Base-by-base conservation (phyloP, 2,329 filamentous ascomycete species). In the Arthrobotrys sinensis region DNA sequence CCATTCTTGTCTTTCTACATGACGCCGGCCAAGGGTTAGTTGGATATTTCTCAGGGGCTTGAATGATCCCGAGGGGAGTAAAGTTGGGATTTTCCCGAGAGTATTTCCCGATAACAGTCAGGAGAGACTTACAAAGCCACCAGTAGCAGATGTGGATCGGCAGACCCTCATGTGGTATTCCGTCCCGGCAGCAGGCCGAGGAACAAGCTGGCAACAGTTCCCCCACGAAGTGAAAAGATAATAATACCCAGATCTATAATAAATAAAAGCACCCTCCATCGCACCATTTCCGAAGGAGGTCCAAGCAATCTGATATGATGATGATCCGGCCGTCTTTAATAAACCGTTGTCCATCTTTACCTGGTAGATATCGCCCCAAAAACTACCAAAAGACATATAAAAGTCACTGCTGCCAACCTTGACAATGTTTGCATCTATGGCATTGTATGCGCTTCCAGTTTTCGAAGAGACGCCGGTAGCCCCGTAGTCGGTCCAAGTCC, bases 91-190 rank as follows among this genome's bases (percentile, higher is more conserved):
- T 28, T 28, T 28, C 6, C 19, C 19, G 11, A 10, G 8, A 50
- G 28, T 14, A 50, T 11, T 40, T n/a, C n/a, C 4, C 36, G 36
- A 6, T 3, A 16, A 7, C 11, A 28, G 7, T 60, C 3, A 5
- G 40, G n/a, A 11, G 16, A 43, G 10, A 76, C 71, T 68, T 71
- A 87, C 88, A 81, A 89, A 92, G 0, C 85, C 85, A 0, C 89
- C 86, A 0, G 85, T 88, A 2, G 87, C 85, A 4, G 84, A 85
- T 0, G 83, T 85, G 3, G 87, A 89, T 16, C 89, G 85, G 84
- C 90, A 92, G 28, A 91, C 89, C 81, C 87, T 88, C 82, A 92
- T 90, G 82, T 88, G 88, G 83, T 92, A 92, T 83, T 91, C 90
- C 14, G 85, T 84, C 2, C 90, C 90, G 0, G 85, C 60, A 0